These are phyloP conservation scores for Dryas integrifolia DNA, from an alignment of 331 rosid genomes.

Conservation along the genomic window DNA sequence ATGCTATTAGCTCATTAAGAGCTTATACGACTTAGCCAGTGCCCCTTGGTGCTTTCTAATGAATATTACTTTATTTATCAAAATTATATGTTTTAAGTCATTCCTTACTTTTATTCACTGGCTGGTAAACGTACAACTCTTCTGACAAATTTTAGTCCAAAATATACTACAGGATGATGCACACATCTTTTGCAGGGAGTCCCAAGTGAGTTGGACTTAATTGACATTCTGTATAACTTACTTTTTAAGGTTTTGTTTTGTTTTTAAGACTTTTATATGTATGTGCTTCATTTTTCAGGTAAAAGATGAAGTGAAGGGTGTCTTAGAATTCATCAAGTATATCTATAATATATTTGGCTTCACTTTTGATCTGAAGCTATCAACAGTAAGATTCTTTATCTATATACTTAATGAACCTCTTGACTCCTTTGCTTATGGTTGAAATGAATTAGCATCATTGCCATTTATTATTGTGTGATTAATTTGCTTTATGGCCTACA, in stretches of 20 bases:
- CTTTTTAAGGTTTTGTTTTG: constrained; percentile 3
- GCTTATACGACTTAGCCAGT: too few species aligned
- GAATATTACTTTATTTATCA: not conserved
- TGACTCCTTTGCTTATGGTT: not conserved
- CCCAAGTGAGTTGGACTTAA: constrained; percentile 61
- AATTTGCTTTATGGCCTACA: too few species aligned
- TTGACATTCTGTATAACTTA: constrained; percentile 1
- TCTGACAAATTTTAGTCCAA: constrained; percentile 35
- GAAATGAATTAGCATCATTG: not conserved
- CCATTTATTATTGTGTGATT: too few species aligned
- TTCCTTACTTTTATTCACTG: not conserved
- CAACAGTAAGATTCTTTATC: constrained; percentile 61
- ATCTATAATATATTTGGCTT: constrained; percentile 72
- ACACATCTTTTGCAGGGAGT: constrained; percentile 93
- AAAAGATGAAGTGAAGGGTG: constrained; percentile 84
- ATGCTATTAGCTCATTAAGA: too few species aligned
- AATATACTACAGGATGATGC: constrained; percentile 79
- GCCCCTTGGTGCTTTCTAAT: not conserved
- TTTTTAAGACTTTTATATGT: constrained; percentile 12
- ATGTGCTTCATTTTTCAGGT: constrained; percentile 46
- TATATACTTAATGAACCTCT: constrained; percentile 8
- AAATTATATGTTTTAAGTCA: not conserved
- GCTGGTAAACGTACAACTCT: not conserved
- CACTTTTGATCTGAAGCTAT: constrained; percentile 87
- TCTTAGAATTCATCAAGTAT: constrained; percentile 67